phyloP scores from a whole-genome alignment of 768 basidiomycete species.

The Pholiota molesta region DNA sequence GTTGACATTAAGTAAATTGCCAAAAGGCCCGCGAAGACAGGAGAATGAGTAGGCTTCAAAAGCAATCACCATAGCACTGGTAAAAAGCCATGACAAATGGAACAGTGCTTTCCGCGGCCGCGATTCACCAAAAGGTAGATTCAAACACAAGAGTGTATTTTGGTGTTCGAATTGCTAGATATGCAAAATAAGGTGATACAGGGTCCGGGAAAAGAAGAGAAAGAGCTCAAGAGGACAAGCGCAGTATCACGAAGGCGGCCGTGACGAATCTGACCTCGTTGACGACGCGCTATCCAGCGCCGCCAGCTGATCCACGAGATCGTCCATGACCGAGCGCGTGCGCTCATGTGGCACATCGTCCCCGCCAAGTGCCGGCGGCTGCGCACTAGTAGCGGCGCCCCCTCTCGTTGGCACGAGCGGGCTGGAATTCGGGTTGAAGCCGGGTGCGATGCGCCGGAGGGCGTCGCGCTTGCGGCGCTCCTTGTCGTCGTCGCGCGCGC shows the following conservation, averaged over 20 bases:
- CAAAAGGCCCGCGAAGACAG: no score
- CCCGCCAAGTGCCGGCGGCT: no score
- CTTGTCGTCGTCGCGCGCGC: conserved; percentile 76
- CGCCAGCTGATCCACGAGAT: conserved; percentile 80
- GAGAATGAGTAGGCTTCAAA: no score
- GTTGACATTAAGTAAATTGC: no score
- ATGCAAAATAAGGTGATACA: background rate
- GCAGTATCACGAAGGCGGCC: conserved; percentile 3
- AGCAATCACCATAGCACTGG: no score
- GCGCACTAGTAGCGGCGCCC: no score
- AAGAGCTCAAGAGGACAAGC: background rate
- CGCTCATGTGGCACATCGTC: conserved; percentile 20
- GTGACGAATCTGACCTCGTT: background rate
- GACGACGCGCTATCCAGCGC: conserved; percentile 49
- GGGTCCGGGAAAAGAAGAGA: background rate
- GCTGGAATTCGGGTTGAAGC: conserved; percentile 70
- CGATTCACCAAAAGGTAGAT: no score
- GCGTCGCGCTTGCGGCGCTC: conserved; percentile 67
- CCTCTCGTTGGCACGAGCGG: conserved; percentile 57
- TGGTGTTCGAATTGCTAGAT: no score
- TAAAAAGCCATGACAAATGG: no score
- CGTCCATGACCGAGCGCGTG: conserved; percentile 71
- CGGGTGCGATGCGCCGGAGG: conserved; percentile 78
- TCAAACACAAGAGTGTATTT: no score
- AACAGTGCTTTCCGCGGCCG: no score